Conservation (phyloP, 2,329 filamentous ascomycete genomes). For the Aspergillus sp. region DNA sequence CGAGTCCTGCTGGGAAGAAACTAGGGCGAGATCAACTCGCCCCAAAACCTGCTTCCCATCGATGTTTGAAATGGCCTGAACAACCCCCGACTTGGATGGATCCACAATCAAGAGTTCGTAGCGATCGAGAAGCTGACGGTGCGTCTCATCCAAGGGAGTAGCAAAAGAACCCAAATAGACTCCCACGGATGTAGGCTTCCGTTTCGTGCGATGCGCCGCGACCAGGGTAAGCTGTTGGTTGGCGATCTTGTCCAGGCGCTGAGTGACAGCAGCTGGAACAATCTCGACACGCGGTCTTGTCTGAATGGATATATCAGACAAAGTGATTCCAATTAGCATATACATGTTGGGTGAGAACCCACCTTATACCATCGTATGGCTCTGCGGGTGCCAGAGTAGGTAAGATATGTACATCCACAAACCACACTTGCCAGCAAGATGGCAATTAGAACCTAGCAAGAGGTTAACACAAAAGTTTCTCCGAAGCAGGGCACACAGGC, state of each 20-base stretch:
- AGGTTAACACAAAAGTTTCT: constrained; percentile 15
- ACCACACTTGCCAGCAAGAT: constrained; percentile 34
- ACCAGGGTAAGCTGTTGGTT: constrained; percentile 25
- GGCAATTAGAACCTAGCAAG: constrained; percentile 36
- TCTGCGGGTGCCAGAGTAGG: constrained; percentile 28
- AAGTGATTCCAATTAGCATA: not conserved
- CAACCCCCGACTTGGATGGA: constrained; percentile 40
- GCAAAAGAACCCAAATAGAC: constrained; percentile 47
- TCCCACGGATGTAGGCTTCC: constrained; percentile 42
- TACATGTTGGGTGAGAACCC: not conserved
- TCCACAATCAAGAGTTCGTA: constrained; percentile 51
- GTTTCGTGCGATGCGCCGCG: constrained; percentile 10
- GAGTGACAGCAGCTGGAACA: constrained; percentile 27
- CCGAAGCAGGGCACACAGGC: not conserved
- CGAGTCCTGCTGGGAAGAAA: constrained; percentile 24
- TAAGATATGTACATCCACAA: constrained; percentile 31
- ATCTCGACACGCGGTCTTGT: constrained; percentile 24
- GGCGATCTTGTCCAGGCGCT: constrained; percentile 26
- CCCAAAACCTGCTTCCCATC: constrained; percentile 31
- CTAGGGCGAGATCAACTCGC: constrained; percentile 33
- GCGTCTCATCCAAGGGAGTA: constrained; percentile 31
- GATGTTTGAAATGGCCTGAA: constrained; percentile 33
- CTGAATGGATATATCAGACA: constrained; percentile 20
- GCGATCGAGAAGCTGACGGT: constrained; percentile 40
- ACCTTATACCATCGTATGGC: constrained; percentile 33